Conservation (phyloP, 768 basidiomycete species). For the Trametes coccinea region DNA sequence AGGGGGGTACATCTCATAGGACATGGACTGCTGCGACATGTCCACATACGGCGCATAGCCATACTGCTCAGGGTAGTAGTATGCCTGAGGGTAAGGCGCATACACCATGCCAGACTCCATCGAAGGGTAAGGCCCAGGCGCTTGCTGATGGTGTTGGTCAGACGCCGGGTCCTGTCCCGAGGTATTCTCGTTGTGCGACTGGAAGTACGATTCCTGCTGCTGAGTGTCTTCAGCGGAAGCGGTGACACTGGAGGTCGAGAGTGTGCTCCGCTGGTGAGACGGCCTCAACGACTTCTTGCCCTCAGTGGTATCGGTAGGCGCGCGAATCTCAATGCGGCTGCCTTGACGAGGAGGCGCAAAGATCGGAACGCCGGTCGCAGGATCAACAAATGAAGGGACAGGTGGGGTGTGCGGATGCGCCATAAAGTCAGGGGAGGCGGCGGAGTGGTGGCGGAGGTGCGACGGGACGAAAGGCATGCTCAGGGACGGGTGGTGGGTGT, state of each 20-base stretch:
- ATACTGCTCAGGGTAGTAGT: slow-evolving; percentile 74
- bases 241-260: slow-evolving; percentile 19
- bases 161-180: slow-evolving; percentile 9
- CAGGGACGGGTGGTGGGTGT: slow-evolving; percentile 49
- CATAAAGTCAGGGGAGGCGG: slow-evolving; percentile 64
- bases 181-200: neutral
- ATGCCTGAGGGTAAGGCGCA: slow-evolving; percentile 58
- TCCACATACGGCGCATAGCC: slow-evolving; percentile 69
- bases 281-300: slow-evolving; percentile 34
- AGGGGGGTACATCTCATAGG: slow-evolving; percentile 64
- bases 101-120: slow-evolving; percentile 53
- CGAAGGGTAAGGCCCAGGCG: slow-evolving; percentile 21
- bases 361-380: slow-evolving; percentile 64
- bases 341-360: slow-evolving; percentile 74
- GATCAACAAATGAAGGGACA: slow-evolving; percentile 64
- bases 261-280: slow-evolving; percentile 48
- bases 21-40: slow-evolving; percentile 61
- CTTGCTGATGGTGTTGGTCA: slow-evolving; percentile 27
- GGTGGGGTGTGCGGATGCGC: slow-evolving; percentile 62
- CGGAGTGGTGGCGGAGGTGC: slow-evolving; percentile 59
- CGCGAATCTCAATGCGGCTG: slow-evolving; percentile 73
- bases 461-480: slow-evolving; percentile 56
- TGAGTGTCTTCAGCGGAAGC: neutral
- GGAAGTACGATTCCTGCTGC: slow-evolving; percentile 11
- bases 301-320: slow-evolving; percentile 43